These are phyloP conservation scores for Apodospora peruviana DNA, from an alignment of 495 filamentous ascomycete species.

Conservation along the genomic window DNA sequence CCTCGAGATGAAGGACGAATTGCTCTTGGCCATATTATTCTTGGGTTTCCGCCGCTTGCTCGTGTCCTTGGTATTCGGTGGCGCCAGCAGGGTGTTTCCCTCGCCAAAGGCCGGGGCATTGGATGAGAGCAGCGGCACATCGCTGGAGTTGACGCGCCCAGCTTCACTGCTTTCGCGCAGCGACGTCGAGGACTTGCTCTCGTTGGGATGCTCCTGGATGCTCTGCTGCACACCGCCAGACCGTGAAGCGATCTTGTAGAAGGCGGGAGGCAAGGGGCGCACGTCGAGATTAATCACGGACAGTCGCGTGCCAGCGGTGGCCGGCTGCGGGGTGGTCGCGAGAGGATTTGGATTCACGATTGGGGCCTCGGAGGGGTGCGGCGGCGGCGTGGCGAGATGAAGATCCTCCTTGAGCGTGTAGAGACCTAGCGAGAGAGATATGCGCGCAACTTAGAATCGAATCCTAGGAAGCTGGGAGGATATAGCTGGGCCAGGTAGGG, in stretches of 20 bases:
- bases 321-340: slow-evolving; percentile 72
- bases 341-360: slow-evolving; percentile 83
- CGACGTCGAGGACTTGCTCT: slow-evolving; percentile 58
- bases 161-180: slow-evolving; percentile 42
- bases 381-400: slow-evolving; percentile 87
- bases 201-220: slow-evolving; percentile 55
- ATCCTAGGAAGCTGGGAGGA: neutral
- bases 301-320: slow-evolving; percentile 79
- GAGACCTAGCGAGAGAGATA: slow-evolving; percentile 52
- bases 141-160: slow-evolving; percentile 32
- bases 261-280: slow-evolving; percentile 51
- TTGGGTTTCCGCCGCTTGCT: slow-evolving; percentile 85
- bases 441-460: neutral
- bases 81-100: slow-evolving; percentile 66
- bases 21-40: slow-evolving; percentile 96
- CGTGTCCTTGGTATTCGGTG: slow-evolving; percentile 62
- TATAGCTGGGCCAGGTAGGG: too few relatives aligned
- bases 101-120: slow-evolving; percentile 75
- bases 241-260: slow-evolving; percentile 39
- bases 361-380: slow-evolving; percentile 89
- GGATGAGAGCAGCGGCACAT: slow-evolving; percentile 28
- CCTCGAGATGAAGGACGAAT: slow-evolving; percentile 91
- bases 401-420: slow-evolving; percentile 86
- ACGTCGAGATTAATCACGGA: slow-evolving; percentile 66
- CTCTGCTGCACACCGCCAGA: slow-evolving; percentile 41